Conservation (phyloP, 345 rosid species). For the Linum tenue region DNA sequence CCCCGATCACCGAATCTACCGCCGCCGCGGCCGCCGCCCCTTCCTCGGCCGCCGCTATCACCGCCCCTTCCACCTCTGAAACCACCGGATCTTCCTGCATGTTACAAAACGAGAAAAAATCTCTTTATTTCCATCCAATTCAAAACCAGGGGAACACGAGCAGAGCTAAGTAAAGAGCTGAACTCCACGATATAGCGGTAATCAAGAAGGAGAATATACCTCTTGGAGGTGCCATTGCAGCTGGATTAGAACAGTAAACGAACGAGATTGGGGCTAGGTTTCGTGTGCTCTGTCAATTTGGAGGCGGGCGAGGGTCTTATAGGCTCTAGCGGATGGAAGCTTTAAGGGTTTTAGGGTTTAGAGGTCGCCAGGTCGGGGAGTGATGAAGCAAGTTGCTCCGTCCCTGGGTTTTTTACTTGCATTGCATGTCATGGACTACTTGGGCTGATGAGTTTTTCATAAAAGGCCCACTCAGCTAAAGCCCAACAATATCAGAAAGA, state of each 20-base stretch:
- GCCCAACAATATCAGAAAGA: no score
- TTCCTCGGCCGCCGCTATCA: constrained; percentile 19
- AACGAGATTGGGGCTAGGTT: not conserved
- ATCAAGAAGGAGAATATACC: not conserved
- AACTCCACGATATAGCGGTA: not conserved
- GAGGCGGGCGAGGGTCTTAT: not conserved
- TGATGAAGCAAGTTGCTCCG: no score
- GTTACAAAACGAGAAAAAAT: not conserved
- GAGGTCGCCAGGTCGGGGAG: no score
- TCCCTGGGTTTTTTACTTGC: no score
- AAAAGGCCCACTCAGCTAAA: no score
- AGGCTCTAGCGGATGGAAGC: not conserved
- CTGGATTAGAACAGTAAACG: not conserved
- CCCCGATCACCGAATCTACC: constrained; percentile 9
- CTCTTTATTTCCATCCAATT: not conserved
- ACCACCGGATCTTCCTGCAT: constrained; percentile 2
- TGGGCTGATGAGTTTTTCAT: no score
- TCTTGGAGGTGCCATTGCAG: constrained; percentile 14
- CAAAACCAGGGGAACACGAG: constrained; percentile 1
- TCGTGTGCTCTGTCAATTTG: no score
- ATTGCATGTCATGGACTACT: no score
- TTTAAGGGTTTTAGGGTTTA: constrained; percentile 10
- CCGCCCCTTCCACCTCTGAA: constrained; percentile 25
- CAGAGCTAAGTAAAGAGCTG: not conserved
- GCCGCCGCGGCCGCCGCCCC: constrained; percentile 32